A percentile compares a stretch with the other conserved stretches of the same genome.
Evolutionary conservation across 331 rosid species (phyloP).

Genomic region (Rhamnella rubrinervis): DNA sequence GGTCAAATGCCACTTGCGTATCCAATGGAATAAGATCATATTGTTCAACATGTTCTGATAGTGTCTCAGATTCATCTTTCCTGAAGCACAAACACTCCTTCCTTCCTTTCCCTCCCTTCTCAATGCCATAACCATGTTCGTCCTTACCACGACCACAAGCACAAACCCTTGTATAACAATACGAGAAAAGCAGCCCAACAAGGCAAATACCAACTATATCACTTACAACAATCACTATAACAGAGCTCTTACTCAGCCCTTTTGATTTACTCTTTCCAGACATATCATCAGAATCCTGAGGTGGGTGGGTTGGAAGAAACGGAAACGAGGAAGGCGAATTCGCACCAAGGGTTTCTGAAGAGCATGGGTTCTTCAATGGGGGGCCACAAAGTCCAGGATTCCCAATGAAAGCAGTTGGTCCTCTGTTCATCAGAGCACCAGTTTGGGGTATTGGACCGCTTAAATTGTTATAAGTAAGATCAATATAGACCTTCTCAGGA

Average conservation of each 20-base stretch:
- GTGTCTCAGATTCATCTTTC: conserved; percentile 66
- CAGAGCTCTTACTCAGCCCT: conserved; percentile 67
- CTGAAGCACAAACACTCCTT: conserved; percentile 77
- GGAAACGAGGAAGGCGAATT: conserved; percentile 73
- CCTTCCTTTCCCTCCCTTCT: conserved; percentile 54
- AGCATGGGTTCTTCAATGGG: conserved; percentile 87
- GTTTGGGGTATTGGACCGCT: conserved; percentile 91
- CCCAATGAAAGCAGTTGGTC: conserved; percentile 97
- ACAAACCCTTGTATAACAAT: conserved; percentile 76
- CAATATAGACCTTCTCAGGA: conserved; percentile 98
- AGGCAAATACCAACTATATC: conserved; percentile 85
- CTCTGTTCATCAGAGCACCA: conserved; percentile 97
- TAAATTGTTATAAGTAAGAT: conserved; percentile 77
- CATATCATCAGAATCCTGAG: conserved; percentile 35
- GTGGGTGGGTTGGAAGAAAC: conserved; percentile 53
- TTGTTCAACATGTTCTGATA: conserved; percentile 80
- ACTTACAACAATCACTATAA: conserved; percentile 75
- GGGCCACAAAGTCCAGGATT: conserved; percentile 92
- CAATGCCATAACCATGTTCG: conserved; percentile 34
- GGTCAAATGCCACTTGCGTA: conserved; percentile 73
- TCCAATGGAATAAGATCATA: conserved; percentile 91
- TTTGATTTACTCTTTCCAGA: conserved; percentile 42
- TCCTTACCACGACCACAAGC: conserved; percentile 49
- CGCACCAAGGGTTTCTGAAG: conserved; percentile 49
- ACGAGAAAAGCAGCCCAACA: conserved; percentile 85